Evolutionary conservation across 108 stramenopile species (phyloP), one percentile per base, ranked within the genome.

Genomic region (Skeletonema costatum): DNA sequence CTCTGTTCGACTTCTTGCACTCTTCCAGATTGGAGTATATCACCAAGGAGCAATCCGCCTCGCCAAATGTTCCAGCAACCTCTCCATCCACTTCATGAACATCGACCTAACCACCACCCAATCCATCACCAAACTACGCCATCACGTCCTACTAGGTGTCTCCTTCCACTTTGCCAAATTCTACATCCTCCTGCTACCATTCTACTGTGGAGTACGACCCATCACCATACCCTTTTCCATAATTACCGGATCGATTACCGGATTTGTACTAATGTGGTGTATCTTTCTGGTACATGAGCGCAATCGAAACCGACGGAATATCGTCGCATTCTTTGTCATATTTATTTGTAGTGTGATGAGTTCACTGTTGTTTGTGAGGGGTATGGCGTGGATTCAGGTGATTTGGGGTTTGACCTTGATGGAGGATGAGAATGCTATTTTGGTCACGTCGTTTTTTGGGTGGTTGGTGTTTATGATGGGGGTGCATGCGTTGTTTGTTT

Each of bases 81-180:
- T 66, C 60, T 70, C 68, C 30, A 64, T 66, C 32, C 42, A 66
- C 31, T 39, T 75, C 19, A 39, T 66, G 53, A 32, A 59, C 7
- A 21, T 82, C 11, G 50, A 71, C 32, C 64, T 76, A 4, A 7
- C 32, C 60, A 48, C 76, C 32, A 7, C 13, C 1, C 29, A 62
- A 33, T 35, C 73, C 59, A 31, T 67, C 32, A 25, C 32, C 9
- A 66, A 66, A 14, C 53, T 82, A 21, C 39, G 64, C 33, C 25
- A 17, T 13, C 56, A 67, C 63, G 81, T 75, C n/a, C 58, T 74
- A 1, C 1, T 70, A 0, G 81, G 81, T 2, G 74, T 82, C 2
- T 53, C 65, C 25, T 82, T 82, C 48, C 81, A 82, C 35, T 82
- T 82, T 63, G 42, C 75, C 25, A 82, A 82, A 69, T 76, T 82